Evolutionary conservation across 2,329 filamentous ascomycete genomes (phyloP).

Genomic region (Emmonsiellopsis sp.): DNA sequence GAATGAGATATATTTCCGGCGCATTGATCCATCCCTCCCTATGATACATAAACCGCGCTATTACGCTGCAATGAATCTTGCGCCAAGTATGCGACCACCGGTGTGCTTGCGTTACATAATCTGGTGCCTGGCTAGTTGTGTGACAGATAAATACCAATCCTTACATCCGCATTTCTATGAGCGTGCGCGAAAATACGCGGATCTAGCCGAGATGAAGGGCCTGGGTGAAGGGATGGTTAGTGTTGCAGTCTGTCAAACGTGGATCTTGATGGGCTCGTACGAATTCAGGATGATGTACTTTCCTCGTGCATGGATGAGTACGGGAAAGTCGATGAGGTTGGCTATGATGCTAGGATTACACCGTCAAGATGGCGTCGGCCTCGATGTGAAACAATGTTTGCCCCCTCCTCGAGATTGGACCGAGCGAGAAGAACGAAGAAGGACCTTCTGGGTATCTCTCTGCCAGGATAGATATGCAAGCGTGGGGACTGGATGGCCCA

Average conservation of each 20-base stretch:
- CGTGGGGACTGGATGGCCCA: slow-evolving; percentile 94
- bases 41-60: slow-evolving; percentile 88
- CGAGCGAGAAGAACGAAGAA: slow-evolving; percentile 78
- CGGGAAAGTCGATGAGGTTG: slow-evolving; percentile 70
- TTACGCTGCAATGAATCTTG: slow-evolving; percentile 77
- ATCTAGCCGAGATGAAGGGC: slow-evolving; percentile 82
- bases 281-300: slow-evolving; percentile 99
- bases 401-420: slow-evolving; percentile 86
- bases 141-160: slow-evolving; percentile 69
- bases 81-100: slow-evolving; percentile 77
- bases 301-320: slow-evolving; percentile 87
- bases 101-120: slow-evolving; percentile 87
- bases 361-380: slow-evolving; percentile 67
- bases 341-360: slow-evolving; percentile 90
- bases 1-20: slow-evolving; percentile 81
- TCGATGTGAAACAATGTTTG: slow-evolving; percentile 90
- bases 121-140: slow-evolving; percentile 86
- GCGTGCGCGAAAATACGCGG: slow-evolving; percentile 79
- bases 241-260: slow-evolving; percentile 76
- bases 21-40: slow-evolving; percentile 74
- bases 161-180: slow-evolving; percentile 86
- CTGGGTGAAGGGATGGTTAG: slow-evolving; percentile 85
- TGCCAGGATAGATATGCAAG: slow-evolving; percentile 86
- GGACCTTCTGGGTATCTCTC: slow-evolving; percentile 94
- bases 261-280: slow-evolving; percentile 68